A percentile compares a stretch with the other conserved stretches of the same genome.
These are phyloP conservation scores for Wallacemonas sp. DNA, from an alignment of 208 protist species.

Conservation along the genomic window DNA sequence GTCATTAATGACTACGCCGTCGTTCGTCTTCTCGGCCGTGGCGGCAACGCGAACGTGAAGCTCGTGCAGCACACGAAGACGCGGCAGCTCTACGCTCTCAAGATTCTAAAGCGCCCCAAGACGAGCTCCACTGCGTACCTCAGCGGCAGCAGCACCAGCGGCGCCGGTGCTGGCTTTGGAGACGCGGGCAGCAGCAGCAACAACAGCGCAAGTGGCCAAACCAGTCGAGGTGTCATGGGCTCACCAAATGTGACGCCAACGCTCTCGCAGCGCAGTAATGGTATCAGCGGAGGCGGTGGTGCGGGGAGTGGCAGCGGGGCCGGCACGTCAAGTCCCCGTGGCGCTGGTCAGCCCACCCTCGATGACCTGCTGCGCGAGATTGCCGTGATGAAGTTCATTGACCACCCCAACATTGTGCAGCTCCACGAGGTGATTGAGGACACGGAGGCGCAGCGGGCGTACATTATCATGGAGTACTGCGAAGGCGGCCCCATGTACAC, in stretches of 20 bases:
- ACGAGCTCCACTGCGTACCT: slow-evolving; percentile 19
- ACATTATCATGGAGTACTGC: slow-evolving; percentile 95
- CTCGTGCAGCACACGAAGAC: slow-evolving; percentile 79
- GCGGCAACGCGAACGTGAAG: slow-evolving; percentile 88
- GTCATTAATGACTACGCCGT: slow-evolving; percentile 93
- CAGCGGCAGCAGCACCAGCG: slow-evolving; percentile 6
- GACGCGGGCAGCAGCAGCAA: slow-evolving; percentile 16
- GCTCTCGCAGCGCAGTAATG: no score
- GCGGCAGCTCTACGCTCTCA: slow-evolving; percentile 74
- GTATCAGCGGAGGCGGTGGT: not conserved
- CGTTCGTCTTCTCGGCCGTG: slow-evolving; percentile 72
- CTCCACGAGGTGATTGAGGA: slow-evolving; percentile 97
- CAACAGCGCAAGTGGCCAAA: no score
- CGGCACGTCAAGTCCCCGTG: not conserved
- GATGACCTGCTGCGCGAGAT: slow-evolving; percentile 93
- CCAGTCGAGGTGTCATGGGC: no score
- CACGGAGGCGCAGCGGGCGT: slow-evolving; percentile 82
- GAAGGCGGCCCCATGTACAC: slow-evolving; percentile 75
- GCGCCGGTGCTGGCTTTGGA: not conserved
- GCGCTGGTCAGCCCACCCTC: slow-evolving; percentile 21
- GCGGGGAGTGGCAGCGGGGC: not conserved
- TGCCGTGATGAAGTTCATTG: slow-evolving; percentile 95
- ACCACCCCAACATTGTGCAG: slow-evolving; percentile 95
- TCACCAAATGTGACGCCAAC: no score
- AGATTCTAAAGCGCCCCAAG: slow-evolving; percentile 57